Percentiles rank a stretch among this genome's conserved stretches.
phyloP scores from a whole-genome alignment of 306 rosid genomes.

The Erythrophleum fordii region DNA sequence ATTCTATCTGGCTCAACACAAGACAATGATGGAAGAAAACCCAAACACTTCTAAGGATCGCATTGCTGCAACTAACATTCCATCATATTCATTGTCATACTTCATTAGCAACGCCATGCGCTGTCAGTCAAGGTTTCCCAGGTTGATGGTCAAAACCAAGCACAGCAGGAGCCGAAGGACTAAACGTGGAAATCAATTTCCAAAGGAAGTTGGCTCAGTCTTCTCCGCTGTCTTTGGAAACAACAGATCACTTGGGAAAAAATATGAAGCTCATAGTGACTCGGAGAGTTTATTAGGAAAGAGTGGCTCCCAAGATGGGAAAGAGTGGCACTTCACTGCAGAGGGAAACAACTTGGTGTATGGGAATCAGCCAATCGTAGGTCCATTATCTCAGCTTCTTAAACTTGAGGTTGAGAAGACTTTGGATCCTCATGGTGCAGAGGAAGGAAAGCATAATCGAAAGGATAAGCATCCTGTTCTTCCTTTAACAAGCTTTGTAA shows the following conservation, averaged over 20 bases:
- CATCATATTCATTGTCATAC: conserved; percentile 25
- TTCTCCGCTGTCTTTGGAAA: conserved; percentile 5
- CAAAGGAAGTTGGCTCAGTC: conserved; percentile 6
- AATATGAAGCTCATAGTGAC: neutral
- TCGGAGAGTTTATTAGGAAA: neutral
- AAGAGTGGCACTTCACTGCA: neutral
- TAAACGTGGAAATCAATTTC: conserved; percentile 9
- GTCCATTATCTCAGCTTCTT: conserved; percentile 38
- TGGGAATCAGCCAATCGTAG: conserved; percentile 4
- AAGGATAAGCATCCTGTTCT: neutral
- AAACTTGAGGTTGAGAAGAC: conserved; percentile 12
- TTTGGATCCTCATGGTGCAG: neutral
- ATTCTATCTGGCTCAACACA: neutral
- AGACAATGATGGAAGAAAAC: neutral
- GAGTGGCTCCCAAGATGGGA: neutral
- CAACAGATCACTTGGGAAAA: conserved; percentile 32
- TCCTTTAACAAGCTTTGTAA: conserved; percentile 30
- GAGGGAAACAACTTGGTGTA: neutral
- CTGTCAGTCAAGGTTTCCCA: conserved; percentile 39
- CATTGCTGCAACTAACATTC: neutral
- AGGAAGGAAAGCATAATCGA: neutral
- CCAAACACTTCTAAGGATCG: neutral
- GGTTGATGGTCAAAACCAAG: conserved; percentile 42
- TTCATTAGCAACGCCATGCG: conserved; percentile 31
- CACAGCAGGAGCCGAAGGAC: conserved; percentile 26